Base-by-base conservation (phyloP, 768 basidiomycete species). In the Dioszegia crocea region DNA sequence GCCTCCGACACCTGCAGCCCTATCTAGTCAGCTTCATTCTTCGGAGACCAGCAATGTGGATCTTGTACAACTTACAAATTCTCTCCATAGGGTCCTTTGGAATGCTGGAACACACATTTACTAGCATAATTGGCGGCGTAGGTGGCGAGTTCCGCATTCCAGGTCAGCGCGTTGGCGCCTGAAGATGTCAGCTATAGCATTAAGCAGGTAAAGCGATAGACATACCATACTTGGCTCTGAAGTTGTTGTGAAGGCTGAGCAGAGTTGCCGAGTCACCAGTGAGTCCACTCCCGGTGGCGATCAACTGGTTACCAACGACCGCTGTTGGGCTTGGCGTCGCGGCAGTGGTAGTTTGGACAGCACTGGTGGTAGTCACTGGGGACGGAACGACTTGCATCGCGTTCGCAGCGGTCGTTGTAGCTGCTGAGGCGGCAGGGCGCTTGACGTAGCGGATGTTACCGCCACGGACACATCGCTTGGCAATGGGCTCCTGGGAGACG, bases 91-190 rank as follows among this genome's bases (percentile, higher is more conserved):
- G 62, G 61, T 8, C 71, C 69, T 12, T 52, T 29, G n/a, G 67
- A 62, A 71, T 91, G 89, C 63, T 84, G 26, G 73, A 86, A 88
- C 3, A 80, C 69, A 70, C 89, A 91, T 12, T 76, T 76, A 63
- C 84, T 80, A 3, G 86, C 87, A 85, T 86, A 88, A 56, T 81
- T 71, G 68, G 85, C 83, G 4, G 89, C 89, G 59, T 81, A 83
- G 19, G 73, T 67, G 0, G 86, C 85, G 43, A 86, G 73, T 2
- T 76, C 72, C 54, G 83, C 77, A 71, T 79, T 84, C 88, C 88
- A 91, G 0, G 82, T 82, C 41, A 91, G 77, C 6, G 82, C 60
- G 0, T 72, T 45, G n/a, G 88, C 89, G 43, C 86, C 86, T 67
- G 14, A 24, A 36, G 24, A 19, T 38, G 21, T 36, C 23, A 36